These are phyloP conservation scores for Botrytis aclada DNA, from an alignment of 2,329 filamentous ascomycete species.

Conservation along the genomic window DNA sequence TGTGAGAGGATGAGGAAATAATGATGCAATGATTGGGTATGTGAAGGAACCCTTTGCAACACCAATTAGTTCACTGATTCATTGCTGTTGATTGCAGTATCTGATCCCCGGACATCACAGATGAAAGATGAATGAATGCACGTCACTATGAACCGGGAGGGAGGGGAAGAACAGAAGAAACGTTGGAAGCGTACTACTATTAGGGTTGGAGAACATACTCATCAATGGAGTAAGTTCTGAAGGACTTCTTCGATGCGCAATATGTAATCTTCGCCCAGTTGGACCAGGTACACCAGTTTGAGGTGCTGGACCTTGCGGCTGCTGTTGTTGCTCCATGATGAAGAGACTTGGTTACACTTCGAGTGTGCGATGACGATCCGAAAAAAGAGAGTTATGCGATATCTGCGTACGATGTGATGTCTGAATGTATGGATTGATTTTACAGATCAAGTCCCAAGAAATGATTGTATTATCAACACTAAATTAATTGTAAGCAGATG, in stretches of 20 bases:
- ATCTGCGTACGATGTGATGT: not conserved
- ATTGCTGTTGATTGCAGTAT: not conserved
- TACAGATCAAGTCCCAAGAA: not conserved
- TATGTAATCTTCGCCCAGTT: constrained; percentile 86
- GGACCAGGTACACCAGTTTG: constrained; percentile 65
- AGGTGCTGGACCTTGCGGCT: constrained; percentile 28
- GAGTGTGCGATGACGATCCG: constrained; percentile 41
- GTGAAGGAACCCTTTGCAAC: constrained; percentile 23
- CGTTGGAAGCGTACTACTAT: constrained; percentile 55
- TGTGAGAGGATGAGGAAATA: not conserved
- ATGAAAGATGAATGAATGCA: constrained; percentile 25
- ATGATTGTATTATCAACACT: not conserved
- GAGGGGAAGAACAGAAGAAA: constrained; percentile 14
- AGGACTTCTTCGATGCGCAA: constrained; percentile 93
- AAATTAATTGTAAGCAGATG: constrained; percentile 32
- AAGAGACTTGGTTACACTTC: constrained; percentile 44
- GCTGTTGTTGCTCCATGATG: constrained; percentile 44
- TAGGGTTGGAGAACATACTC: constrained; percentile 71
- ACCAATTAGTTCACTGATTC: not conserved
- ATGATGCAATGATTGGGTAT: not conserved
- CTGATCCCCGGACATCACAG: not conserved
- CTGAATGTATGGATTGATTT: not conserved
- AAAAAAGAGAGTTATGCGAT: not conserved
- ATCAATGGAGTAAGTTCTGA: constrained; percentile 96
- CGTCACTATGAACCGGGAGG: constrained; percentile 18